phyloP scores from a whole-genome alignment of 2,329 filamentous ascomycete genomes.

The Fonsecaea pedrosoi region DNA sequence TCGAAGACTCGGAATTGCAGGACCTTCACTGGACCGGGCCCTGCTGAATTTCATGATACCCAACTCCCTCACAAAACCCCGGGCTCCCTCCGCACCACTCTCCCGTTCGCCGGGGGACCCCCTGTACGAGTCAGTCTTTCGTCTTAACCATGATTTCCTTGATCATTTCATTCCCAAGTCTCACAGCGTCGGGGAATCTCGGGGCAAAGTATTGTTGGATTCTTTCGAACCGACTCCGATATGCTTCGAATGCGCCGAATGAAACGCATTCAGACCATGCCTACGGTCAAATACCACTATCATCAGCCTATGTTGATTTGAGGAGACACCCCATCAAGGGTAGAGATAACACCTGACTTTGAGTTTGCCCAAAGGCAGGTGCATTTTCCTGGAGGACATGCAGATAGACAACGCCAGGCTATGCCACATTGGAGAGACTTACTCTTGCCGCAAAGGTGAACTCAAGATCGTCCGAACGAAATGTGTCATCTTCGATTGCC shows the following conservation, averaged over 20 bases:
- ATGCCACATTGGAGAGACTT: slow-evolving; percentile 40
- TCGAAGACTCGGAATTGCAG: neutral
- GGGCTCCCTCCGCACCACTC: neutral
- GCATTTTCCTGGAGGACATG: slow-evolving; percentile 20
- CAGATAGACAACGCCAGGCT: neutral
- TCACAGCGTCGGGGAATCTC: slow-evolving; percentile 83
- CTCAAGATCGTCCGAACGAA: slow-evolving; percentile 93
- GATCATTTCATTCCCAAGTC: slow-evolving; percentile 95
- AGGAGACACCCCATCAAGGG: neutral
- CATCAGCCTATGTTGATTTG: slow-evolving; percentile 18
- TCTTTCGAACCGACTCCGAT: slow-evolving; percentile 86
- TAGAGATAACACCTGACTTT: slow-evolving; percentile 5
- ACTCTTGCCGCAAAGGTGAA: slow-evolving; percentile 93
- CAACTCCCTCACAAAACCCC: neutral
- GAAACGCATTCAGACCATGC: slow-evolving; percentile 95
- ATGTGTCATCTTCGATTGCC: slow-evolving; percentile 86
- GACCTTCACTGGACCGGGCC: neutral
- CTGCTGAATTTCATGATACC: neutral
- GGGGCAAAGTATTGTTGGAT: slow-evolving; percentile 93
- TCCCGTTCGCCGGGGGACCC: neutral
- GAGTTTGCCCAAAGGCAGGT: neutral
- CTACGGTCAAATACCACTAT: slow-evolving; percentile 43
- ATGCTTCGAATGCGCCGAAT: slow-evolving; percentile 90
- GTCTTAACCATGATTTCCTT: slow-evolving; percentile 89
- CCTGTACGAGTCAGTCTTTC: slow-evolving; percentile 31